A percentile compares a stretch with the other conserved stretches of the same genome.
These are phyloP conservation scores for Haberlea rhodopensis DNA, from an alignment of 257 asterid genomes.

Conservation along the genomic window DNA sequence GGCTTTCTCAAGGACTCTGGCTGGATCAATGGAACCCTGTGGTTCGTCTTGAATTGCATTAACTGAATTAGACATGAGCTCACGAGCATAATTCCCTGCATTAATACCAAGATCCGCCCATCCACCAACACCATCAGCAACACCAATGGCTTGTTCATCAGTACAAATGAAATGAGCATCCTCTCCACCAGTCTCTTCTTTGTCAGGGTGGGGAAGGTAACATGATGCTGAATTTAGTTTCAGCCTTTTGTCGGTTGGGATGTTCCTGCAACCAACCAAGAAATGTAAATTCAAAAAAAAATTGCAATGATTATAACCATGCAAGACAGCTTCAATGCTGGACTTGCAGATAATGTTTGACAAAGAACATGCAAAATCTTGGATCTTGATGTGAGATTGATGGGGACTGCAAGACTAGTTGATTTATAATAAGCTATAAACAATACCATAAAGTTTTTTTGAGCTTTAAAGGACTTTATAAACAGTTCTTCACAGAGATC, in stretches of 20 bases:
- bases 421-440: neutral
- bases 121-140: slow-evolving; percentile 99
- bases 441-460: neutral
- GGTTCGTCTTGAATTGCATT: slow-evolving; percentile 76
- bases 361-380: neutral
- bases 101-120: slow-evolving; percentile 93
- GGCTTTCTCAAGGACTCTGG: slow-evolving; percentile 87
- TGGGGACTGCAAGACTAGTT: neutral
- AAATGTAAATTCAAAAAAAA: slow-evolving; percentile 5
- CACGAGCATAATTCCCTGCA: slow-evolving; percentile 84
- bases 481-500: neutral
- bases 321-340: neutral
- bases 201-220: slow-evolving; percentile 93
- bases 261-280: slow-evolving; percentile 50
- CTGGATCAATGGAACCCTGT: slow-evolving; percentile 74
- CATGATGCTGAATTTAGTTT: slow-evolving; percentile 88
- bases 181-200: slow-evolving; percentile 97
- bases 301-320: slow-evolving; percentile 9
- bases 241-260: slow-evolving; percentile 43
- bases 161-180: slow-evolving; percentile 92
- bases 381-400: neutral
- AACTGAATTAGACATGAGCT: slow-evolving; percentile 84
- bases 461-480: neutral
- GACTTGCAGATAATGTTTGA: neutral
- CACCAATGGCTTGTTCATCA: slow-evolving; percentile 79